These are phyloP conservation scores for Apium graveolens DNA, from an alignment of 129 eudicot species.

Conservation along the genomic window DNA sequence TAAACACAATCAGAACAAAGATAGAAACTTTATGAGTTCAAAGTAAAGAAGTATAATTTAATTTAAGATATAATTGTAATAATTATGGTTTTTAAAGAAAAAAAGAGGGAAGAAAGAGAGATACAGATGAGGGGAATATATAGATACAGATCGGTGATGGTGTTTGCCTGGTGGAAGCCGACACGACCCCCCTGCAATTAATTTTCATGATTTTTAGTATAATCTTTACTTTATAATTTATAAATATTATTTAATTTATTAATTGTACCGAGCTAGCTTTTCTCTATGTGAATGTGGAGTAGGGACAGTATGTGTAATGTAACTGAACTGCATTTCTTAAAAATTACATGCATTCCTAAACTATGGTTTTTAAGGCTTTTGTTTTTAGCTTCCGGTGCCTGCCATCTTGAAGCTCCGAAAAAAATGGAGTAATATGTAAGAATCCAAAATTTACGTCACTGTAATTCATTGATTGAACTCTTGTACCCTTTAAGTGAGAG, in stretches of 20 bases:
- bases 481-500: too few relatives aligned
- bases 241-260: background rate
- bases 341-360: too few relatives aligned
- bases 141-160: slow-evolving; percentile 39
- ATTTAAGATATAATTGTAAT: too few relatives aligned
- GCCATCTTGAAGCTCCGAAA: background rate
- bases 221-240: background rate
- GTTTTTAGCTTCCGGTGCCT: background rate
- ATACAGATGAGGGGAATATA: slow-evolving; percentile 8
- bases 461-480: too few relatives aligned
- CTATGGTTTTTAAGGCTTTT: background rate
- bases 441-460: too few relatives aligned
- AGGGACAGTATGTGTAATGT: too few relatives aligned
- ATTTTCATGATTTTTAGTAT: background rate
- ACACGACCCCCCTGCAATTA: slow-evolving; percentile 28
- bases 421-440: too few relatives aligned
- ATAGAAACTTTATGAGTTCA: background rate
- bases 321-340: too few relatives aligned
- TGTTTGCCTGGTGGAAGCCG: slow-evolving; percentile 86
- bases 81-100: background rate
- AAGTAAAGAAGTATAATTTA: background rate
- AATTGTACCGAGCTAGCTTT: background rate
- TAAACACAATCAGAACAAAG: background rate
- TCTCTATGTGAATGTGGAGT: background rate
- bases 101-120: background rate